phyloP scores from a whole-genome alignment of 23 red algal species.

The Cyanidioschyzon merolae region DNA sequence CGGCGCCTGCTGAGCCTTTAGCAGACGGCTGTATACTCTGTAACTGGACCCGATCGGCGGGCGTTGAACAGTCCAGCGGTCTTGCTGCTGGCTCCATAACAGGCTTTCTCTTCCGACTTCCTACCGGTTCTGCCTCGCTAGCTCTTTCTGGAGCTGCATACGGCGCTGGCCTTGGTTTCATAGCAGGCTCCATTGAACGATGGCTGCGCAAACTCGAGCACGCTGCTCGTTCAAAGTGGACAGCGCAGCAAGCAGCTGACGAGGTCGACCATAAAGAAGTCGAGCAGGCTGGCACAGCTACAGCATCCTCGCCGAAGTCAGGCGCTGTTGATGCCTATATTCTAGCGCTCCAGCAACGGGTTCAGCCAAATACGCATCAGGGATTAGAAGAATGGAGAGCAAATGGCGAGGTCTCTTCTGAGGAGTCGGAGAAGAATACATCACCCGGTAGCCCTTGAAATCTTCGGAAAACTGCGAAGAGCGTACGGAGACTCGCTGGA shows the following conservation, averaged over 20 bases:
- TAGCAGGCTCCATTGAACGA: not conserved
- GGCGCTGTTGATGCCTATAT: not conserved
- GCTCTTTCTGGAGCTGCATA: not conserved
- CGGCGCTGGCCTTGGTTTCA: not conserved
- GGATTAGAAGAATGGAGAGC: not conserved
- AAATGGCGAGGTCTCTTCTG: not conserved
- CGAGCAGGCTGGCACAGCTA: not conserved
- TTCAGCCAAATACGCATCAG: not conserved
- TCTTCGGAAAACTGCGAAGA: not conserved
- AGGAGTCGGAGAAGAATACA: not conserved
- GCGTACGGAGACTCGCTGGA: not conserved
- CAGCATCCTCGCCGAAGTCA: not conserved
- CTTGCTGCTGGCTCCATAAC: not conserved
- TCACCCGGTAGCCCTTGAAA: not conserved
- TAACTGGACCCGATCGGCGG: not conserved
- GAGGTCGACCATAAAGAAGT: not conserved
- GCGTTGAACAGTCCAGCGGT: not conserved
- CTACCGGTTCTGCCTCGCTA: not conserved
- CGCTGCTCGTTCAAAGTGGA: not conserved
- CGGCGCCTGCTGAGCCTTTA: not conserved
- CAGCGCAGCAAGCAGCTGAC: not conserved
- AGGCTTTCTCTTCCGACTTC: not conserved
- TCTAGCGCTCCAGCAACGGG: not conserved
- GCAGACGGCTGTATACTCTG: not conserved
- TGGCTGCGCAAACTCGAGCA: not conserved